A percentile compares a stretch with the other conserved stretches of the same genome.
Evolutionary conservation across 2,329 filamentous ascomycete genomes (phyloP).

Genomic region (Cadophora sp.): DNA sequence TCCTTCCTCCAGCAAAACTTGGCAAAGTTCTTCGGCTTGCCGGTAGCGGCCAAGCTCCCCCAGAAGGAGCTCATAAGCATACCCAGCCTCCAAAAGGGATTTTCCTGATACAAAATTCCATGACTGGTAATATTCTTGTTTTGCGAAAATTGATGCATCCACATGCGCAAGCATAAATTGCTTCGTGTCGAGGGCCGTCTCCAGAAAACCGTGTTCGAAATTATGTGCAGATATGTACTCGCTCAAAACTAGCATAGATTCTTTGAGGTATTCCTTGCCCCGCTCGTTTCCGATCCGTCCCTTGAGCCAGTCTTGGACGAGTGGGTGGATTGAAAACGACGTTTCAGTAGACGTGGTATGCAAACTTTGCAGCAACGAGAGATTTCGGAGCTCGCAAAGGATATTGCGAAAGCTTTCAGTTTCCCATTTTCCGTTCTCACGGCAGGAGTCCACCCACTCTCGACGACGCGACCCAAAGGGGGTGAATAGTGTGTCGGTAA

Average conservation of each 20-base stretch:
- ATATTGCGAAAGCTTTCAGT: constrained; percentile 25
- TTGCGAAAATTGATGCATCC: background rate
- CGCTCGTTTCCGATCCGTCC: background rate
- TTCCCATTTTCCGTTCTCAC: background rate
- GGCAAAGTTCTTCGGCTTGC: constrained; percentile 19
- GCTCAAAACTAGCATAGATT: background rate
- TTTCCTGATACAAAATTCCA: background rate
- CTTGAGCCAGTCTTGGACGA: constrained; percentile 32
- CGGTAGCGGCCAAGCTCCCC: constrained; percentile 17
- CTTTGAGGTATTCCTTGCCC: background rate
- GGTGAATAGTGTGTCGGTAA: constrained; percentile 11
- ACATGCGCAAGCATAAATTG: background rate
- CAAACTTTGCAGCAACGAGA: constrained; percentile 36
- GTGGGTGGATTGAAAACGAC: constrained; percentile 36
- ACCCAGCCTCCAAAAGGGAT: background rate
- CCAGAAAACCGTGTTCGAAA: too few species aligned
- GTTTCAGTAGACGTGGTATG: constrained; percentile 11
- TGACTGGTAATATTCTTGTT: constrained; percentile 6
- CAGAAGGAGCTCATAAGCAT: constrained; percentile 16
- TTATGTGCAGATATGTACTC: background rate
- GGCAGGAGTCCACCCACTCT: background rate
- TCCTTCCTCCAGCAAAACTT: constrained; percentile 8
- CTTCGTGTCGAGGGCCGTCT: background rate
- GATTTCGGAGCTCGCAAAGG: constrained; percentile 28
- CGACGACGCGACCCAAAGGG: background rate